Conservation (phyloP, 2,329 filamentous ascomycete genomes). For the Neopestalotiopsis rosae region DNA sequence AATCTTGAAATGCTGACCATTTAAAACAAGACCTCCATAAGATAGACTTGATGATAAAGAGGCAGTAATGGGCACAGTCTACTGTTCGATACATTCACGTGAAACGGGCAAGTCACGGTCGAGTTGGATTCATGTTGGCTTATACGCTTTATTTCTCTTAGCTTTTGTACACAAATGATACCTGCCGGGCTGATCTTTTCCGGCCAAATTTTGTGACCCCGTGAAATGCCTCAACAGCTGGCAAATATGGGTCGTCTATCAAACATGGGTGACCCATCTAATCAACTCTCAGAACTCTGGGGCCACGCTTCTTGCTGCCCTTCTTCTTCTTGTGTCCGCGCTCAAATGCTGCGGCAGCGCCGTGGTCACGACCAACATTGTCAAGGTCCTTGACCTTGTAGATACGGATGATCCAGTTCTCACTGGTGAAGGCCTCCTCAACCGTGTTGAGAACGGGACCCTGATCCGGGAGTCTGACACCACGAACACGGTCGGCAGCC, state of each 20-base stretch:
- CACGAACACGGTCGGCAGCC: conserved; percentile 87
- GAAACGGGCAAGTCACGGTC: too few species aligned
- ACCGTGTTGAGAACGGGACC: conserved; percentile 86
- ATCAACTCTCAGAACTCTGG: conserved; percentile 74
- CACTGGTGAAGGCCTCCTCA: conserved; percentile 97
- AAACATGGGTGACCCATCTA: conserved; percentile 46
- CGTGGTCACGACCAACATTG: conserved; percentile 91
- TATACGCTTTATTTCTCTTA: conserved; percentile 6
- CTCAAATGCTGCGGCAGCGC: conserved; percentile 71
- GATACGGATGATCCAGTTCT: conserved; percentile 99
- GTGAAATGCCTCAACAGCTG: not conserved
- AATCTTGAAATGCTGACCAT: too few species aligned
- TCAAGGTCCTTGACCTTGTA: conserved; percentile 99
- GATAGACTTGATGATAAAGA: too few species aligned
- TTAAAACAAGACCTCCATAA: too few species aligned
- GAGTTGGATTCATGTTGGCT: not conserved
- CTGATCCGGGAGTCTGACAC: conserved; percentile 78
- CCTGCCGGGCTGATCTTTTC: conserved; percentile 4
- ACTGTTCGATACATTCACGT: too few species aligned
- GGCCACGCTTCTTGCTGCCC: conserved; percentile 72
- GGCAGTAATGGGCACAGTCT: too few species aligned
- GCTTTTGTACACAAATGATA: conserved; percentile 19
- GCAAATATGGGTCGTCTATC: conserved; percentile 15
- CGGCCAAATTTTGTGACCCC: conserved; percentile 8
- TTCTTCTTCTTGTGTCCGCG: conserved; percentile 87